Conservation (phyloP, 1,284 basidiomycete genomes). For the Ceratobasidium sp. region DNA sequence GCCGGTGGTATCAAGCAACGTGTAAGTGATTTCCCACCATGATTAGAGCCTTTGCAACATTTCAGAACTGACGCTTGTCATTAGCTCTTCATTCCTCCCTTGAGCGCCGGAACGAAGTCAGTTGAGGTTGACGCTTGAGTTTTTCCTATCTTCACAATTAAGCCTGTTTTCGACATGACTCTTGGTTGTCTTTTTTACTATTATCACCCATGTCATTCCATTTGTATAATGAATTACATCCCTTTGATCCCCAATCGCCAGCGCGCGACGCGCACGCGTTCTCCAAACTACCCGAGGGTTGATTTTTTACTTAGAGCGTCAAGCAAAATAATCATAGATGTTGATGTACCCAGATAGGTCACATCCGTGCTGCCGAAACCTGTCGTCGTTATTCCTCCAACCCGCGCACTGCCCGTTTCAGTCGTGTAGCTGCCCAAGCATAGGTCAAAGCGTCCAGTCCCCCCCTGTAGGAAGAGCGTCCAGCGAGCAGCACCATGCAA, state of each 20-base stretch:
- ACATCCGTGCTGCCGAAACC: background rate
- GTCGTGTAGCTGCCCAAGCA: slow-evolving; percentile 35
- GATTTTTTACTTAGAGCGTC: background rate
- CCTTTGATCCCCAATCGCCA: slow-evolving; percentile 13
- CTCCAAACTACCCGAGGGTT: slow-evolving; percentile 8
- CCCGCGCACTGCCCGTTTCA: slow-evolving; percentile 29
- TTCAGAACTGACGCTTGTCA: slow-evolving; percentile 4
- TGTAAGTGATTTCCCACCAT: slow-evolving; percentile 59
- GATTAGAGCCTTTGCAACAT: background rate
- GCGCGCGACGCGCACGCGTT: slow-evolving; percentile 20
- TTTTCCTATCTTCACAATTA: background rate
- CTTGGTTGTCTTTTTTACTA: slow-evolving; percentile 16
- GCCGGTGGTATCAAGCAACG: slow-evolving; percentile 88
- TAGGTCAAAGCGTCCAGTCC: slow-evolving; percentile 38
- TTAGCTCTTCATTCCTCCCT: slow-evolving; percentile 43
- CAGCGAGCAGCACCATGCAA: slow-evolving; percentile 23
- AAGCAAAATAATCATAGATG: slow-evolving; percentile 4
- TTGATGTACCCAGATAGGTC: slow-evolving; percentile 1
- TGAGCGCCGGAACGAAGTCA: slow-evolving; percentile 22
- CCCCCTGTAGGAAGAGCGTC: slow-evolving; percentile 29
- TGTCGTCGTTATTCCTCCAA: slow-evolving; percentile 10
- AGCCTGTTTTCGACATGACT: background rate
- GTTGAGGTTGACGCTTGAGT: slow-evolving; percentile 40
- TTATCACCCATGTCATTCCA: slow-evolving; percentile 10
- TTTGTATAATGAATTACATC: slow-evolving; percentile 31